Percentiles rank a stretch among this genome's conserved stretches.
These are phyloP conservation scores for Saitozyma podzolica DNA, from an alignment of 768 basidiomycete species.

Conservation along the genomic window DNA sequence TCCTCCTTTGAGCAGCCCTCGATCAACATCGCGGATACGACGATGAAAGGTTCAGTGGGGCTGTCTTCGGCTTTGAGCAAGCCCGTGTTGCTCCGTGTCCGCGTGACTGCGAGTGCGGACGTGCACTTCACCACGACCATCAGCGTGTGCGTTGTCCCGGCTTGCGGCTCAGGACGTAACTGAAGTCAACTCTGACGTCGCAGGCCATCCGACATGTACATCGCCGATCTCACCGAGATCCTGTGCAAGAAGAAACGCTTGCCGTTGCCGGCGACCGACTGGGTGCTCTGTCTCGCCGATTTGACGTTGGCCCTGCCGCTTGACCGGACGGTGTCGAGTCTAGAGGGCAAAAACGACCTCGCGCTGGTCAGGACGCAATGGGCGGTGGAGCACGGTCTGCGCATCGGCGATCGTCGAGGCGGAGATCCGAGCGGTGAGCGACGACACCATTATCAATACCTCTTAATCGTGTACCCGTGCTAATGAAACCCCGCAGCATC, in stretches of 20 bases:
- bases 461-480: not conserved
- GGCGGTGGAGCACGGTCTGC: conserved; percentile 70
- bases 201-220: conserved; percentile 81
- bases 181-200: not conserved
- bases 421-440: conserved; percentile 85
- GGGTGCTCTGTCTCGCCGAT: conserved; percentile 56
- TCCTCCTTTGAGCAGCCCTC: conserved; percentile 51
- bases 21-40: conserved; percentile 55
- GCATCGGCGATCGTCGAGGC: conserved; percentile 62
- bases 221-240: conserved; percentile 89
- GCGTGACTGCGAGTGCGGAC: conserved; percentile 77
- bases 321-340: conserved; percentile 92
- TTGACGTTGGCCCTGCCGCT: conserved; percentile 69
- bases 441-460: not conserved
- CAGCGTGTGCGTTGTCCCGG: conserved; percentile 67
- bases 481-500: conserved; percentile 62
- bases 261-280: conserved; percentile 52
- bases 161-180: not conserved
- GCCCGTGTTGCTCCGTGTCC: conserved; percentile 71
- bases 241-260: conserved; percentile 50
- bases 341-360: conserved; percentile 82
- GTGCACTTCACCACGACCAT: conserved; percentile 85
- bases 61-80: conserved; percentile 56
- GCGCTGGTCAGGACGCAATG: conserved; percentile 75
- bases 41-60: conserved; percentile 49